Conservation (phyloP, 2,329 filamentous ascomycete species). For the Verticillium nonalfalfae region DNA sequence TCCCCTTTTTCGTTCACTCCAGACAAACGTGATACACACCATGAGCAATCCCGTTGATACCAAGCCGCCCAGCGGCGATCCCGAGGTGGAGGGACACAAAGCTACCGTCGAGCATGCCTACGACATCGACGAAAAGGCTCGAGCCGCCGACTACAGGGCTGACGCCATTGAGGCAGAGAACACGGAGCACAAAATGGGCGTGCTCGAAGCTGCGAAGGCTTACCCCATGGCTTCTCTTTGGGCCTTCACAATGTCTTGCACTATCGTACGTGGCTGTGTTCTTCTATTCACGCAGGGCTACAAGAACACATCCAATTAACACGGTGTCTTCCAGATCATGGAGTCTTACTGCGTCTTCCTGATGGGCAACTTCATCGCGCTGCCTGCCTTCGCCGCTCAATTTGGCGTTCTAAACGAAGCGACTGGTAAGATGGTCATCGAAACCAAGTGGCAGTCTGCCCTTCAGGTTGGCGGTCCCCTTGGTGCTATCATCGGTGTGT, state of each 20-base stretch:
- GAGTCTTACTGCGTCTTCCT: constrained; percentile 59
- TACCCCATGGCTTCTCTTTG: constrained; percentile 29
- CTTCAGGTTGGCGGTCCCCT: constrained; percentile 48
- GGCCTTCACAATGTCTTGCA: constrained; percentile 31
- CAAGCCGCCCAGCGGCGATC: no score
- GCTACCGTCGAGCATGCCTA: background rate
- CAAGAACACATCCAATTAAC: background rate
- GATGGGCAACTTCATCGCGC: constrained; percentile 52
- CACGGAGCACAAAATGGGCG: constrained; percentile 24
- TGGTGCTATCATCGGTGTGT: constrained; percentile 54
- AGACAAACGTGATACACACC: no score
- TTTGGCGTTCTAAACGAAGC: constrained; percentile 34
- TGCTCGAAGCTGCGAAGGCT: constrained; percentile 22
- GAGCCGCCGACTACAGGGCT: constrained; percentile 35
- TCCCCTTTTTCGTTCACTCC: no score
- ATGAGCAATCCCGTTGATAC: no score
- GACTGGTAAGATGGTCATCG: constrained; percentile 29
- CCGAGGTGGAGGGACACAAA: no score
- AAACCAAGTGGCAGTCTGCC: constrained; percentile 50
- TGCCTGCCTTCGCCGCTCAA: constrained; percentile 32
- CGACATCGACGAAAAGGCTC: constrained; percentile 26
- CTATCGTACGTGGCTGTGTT: constrained; percentile 27
- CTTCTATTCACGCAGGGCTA: background rate
- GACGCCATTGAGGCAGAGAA: constrained; percentile 53
- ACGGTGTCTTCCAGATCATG: constrained; percentile 45